These are phyloP conservation scores for Hypoxylon sp. DNA, from an alignment of 2,329 filamentous ascomycete species.

Conservation along the genomic window DNA sequence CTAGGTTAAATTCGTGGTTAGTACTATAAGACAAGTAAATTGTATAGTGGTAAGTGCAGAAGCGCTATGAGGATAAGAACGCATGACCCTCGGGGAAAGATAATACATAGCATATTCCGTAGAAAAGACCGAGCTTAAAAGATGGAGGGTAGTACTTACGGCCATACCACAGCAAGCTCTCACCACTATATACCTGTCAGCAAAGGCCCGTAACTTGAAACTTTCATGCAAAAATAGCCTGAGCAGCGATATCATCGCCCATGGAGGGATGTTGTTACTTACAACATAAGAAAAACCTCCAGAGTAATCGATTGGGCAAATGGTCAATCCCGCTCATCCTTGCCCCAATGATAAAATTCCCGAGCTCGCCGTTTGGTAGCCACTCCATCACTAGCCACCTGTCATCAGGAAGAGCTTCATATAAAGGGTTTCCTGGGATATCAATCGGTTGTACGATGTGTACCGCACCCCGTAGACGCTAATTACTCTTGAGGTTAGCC, in stretches of 20 bases:
- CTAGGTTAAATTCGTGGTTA: constrained; percentile 2
- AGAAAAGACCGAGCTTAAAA: not conserved
- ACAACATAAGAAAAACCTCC: constrained; percentile 21
- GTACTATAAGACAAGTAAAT: too few species aligned
- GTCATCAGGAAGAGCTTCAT: not conserved
- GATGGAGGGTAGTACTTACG: constrained; percentile 2
- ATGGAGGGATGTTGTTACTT: too few species aligned
- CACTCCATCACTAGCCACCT: constrained; percentile 10
- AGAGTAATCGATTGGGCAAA: constrained; percentile 16
- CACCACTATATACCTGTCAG: constrained; percentile 13
- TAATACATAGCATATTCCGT: not conserved
- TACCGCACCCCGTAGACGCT: not conserved
- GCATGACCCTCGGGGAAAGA: not conserved
- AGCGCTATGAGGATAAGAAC: too few species aligned
- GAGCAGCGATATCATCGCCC: not conserved
- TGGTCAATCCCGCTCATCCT: too few species aligned
- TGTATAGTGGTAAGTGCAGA: too few species aligned
- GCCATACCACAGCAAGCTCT: constrained; percentile 8
- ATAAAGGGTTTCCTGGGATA: not conserved
- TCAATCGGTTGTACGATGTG: constrained; percentile 6
- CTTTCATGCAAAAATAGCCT: not conserved
- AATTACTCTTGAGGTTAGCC: too few species aligned
- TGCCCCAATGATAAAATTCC: not conserved
- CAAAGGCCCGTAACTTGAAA: not conserved
- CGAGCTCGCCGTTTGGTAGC: constrained; percentile 1